A percentile compares a stretch with the other conserved stretches of the same genome.
Conservation (phyloP, 2,329 filamentous ascomycete genomes). For the Purpureocillium lavendulum region DNA sequence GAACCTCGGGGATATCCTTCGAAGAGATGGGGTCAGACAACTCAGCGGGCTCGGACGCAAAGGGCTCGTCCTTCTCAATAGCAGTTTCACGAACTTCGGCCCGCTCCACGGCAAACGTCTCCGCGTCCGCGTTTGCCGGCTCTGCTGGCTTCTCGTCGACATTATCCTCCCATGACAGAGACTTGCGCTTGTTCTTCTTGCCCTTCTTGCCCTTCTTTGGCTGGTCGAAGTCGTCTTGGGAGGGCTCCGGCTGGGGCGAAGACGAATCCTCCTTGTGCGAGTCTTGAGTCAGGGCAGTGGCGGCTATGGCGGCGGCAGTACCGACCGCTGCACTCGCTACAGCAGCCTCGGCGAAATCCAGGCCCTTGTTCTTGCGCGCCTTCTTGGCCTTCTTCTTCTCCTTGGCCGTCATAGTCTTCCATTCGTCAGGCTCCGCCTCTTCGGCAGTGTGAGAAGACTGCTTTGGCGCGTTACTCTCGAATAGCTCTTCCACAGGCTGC, state of each 20-base stretch:
- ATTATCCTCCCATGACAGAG: constrained; percentile 4
- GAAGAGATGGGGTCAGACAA: too few species aligned
- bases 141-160: not conserved
- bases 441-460: constrained; percentile 1
- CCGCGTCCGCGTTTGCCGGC: constrained; percentile 1
- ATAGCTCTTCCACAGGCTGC: constrained; percentile 1
- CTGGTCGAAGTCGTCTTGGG: constrained; percentile 6
- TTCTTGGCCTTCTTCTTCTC: constrained; percentile 13
- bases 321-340: constrained; percentile 2
- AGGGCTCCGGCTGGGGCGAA: not conserved
- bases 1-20: too few species aligned
- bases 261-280: constrained; percentile 3
- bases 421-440: constrained; percentile 9
- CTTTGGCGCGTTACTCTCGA: not conserved
- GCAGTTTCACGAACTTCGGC: not conserved
- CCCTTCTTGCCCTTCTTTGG: constrained; percentile 10
- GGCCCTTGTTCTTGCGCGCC: constrained; percentile 10
- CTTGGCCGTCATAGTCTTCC: constrained; percentile 8
- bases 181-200: constrained; percentile 11
- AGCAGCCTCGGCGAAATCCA: constrained; percentile 3
- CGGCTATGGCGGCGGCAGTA: constrained; percentile 2
- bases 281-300: constrained; percentile 1
- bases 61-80: not conserved
- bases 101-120: not conserved
- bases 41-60: too few species aligned